A percentile compares a stretch with the other conserved stretches of the same genome.
Evolutionary conservation across 176 grass and related monocot genomes (phyloP).

Genomic region (Hsuehochloa calcarea): DNA sequence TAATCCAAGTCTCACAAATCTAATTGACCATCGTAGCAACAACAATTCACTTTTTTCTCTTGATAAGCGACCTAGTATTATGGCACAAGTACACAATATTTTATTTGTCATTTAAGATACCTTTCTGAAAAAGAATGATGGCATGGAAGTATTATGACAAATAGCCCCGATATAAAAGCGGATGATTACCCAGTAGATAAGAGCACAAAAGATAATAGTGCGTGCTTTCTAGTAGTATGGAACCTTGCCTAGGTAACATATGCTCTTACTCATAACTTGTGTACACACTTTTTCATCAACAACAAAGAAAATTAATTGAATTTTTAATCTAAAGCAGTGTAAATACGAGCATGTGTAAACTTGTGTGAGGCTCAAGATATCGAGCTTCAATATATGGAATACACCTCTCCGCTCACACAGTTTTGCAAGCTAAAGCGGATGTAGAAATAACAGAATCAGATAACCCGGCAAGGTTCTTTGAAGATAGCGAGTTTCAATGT

Average conservation of each 20-base stretch:
- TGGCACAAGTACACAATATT: no score
- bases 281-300: slow-evolving; percentile 1
- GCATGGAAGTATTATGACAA: slow-evolving; percentile 15
- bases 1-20: no score
- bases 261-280: not conserved
- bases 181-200: slow-evolving; percentile 28
- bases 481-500: no score
- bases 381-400: slow-evolving; percentile 39
- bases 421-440: no score
- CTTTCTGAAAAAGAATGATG: no score
- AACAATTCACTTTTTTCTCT: no score
- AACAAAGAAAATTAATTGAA: slow-evolving; percentile 13
- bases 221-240: slow-evolving; percentile 23
- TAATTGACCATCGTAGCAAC: no score
- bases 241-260: slow-evolving; percentile 49
- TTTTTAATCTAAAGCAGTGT: slow-evolving; percentile 42
- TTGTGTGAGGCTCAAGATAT: slow-evolving; percentile 16
- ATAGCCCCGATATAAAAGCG: slow-evolving; percentile 19
- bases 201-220: slow-evolving; percentile 24
- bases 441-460: no score
- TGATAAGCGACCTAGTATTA: no score
- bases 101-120: no score
- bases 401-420: no score
- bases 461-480: no score
- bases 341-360: slow-evolving; percentile 39